Percentiles rank a stretch among this genome's conserved stretches.
These are phyloP conservation scores for Thymus mandschuricus DNA, from an alignment of 257 asterid genomes.

Conservation along the genomic window DNA sequence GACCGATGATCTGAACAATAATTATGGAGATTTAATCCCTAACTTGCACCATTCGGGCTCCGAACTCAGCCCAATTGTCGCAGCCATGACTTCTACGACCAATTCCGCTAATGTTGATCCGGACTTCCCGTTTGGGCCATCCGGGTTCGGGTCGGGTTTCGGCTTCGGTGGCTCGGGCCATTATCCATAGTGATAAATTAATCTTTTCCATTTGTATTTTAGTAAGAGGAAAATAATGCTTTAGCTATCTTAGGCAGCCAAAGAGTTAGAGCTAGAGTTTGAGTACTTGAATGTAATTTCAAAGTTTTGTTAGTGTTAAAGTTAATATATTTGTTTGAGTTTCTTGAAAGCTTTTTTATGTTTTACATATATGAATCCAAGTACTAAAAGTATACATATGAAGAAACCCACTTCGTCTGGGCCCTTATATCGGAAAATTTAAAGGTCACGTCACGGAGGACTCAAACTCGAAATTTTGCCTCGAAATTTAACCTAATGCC, in stretches of 20 bases:
- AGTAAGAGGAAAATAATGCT: background rate
- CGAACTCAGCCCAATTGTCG: slow-evolving; percentile 35
- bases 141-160: slow-evolving; percentile 49
- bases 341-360: background rate
- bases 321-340: background rate
- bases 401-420: background rate
- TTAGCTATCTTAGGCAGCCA: background rate
- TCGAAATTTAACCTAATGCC: too few species aligned
- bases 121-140: slow-evolving; percentile 36
- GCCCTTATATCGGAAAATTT: background rate
- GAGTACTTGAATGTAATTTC: background rate
- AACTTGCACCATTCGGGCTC: slow-evolving; percentile 32
- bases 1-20: slow-evolving; percentile 17
- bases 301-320: background rate
- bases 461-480: too few species aligned
- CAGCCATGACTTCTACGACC: slow-evolving; percentile 40
- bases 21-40: slow-evolving; percentile 33
- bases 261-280: background rate
- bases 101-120: slow-evolving; percentile 39
- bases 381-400: too few species aligned
- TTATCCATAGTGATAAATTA: slow-evolving; percentile 1
- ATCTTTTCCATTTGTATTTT: background rate
- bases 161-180: slow-evolving; percentile 35
- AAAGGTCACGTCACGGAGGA: too few species aligned
- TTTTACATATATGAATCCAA: too few species aligned